Base-by-base conservation (phyloP, 1,284 basidiomycete genomes). In the Pseudomicrostroma phylloplanum region DNA sequence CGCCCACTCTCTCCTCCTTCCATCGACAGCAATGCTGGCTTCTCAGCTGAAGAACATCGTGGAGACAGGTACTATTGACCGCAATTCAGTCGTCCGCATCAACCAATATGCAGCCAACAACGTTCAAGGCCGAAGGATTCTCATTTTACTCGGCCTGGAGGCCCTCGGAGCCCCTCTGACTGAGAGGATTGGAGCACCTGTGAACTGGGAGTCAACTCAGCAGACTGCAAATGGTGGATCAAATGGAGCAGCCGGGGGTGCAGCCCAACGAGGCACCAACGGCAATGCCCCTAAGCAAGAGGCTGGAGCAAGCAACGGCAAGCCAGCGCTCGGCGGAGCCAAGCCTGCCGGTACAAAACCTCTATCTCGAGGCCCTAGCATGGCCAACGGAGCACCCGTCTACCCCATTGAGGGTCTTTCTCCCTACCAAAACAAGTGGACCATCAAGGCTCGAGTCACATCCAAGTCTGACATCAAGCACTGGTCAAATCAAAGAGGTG, bases 341-440 rank as follows among this genome's bases (percentile, higher is more conserved):
- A 62, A 59, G 15, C 59, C 39, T n/a, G 23, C 19, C 25, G 61
- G 61, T 6, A 54, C 51, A 13, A 54, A 54, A 19, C 51, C 51
- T 23, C 21, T 54, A 7, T 54, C 51, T 15, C 15, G 51, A 15
- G 59, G 54, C 23, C 43, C 54, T n/a, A 23, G 40, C 23, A n/a
- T 15, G 15, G 51, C 48, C 60, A 66, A 68, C 17, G 73, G 73
- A 30, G 68, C 73, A 64, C 73, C 83, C 68, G 84, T 87, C 63
- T 90, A 86, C 80, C 93, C 93, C 2, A 98, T 98, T 72, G 93
- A 96, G 76, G 90, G 89, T 6, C 85, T 98, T 56, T 94, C 89
- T 72, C 96, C 94, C 7, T 98, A 97, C 79, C 91, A 96, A 80
- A 97, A 96, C 82, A 93, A 92, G 81, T 84, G 77, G 94, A 94